Evolutionary conservation across 306 rosid genomes (phyloP), one percentile per base, ranked within the genome.

Genomic region (Sophora flavescens): DNA sequence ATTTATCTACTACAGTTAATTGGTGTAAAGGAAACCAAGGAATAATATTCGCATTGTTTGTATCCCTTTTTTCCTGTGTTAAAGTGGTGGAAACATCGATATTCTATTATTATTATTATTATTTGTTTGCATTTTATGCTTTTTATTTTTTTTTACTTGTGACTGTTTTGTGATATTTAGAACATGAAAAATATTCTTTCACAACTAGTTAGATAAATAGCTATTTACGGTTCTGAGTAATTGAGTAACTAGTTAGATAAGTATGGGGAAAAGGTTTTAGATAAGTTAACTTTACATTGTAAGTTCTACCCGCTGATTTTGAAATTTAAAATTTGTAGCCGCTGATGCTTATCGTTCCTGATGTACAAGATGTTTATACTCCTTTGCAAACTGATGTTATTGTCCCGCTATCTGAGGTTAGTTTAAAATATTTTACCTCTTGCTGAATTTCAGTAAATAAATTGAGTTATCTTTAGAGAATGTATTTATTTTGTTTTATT

Each of bases 311-410:
- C 45, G 57, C 75, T 75, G 79, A 80, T 82, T 68, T 68, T 76
- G 72, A 32, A 75, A 72, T 86, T 61, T 57, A 72, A 63, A 30
- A 28, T 84, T 77, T 88, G 86, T 83, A 96, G 99, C 96, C 98
- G 4, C 56, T 92, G 88, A 96, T 96, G 99, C 99, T 96, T 65
- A 92, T 96, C 68, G 98, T 96, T 78, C 98, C 98, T 69, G 98
- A 96, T 74, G 93, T 92, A 76, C 98, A 87, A 90, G 99, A 96
- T 80, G 97, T 96, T 77, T 96, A 92, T 84, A 96, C 99, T 77
- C 99, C 99, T 54, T 78, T 96, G 84, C 86, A 92, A 85, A 87
- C 96, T 76, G 99, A 92, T 72, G 92, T 96, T 70, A 79, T 92
- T 79, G 99, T 96, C 78, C 96, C 86, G 26, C 89, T 96, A 77